Evolutionary conservation across 306 rosid species (phyloP), one percentile per base, ranked within the genome.

Genomic region (Mimosa bimucronata): DNA sequence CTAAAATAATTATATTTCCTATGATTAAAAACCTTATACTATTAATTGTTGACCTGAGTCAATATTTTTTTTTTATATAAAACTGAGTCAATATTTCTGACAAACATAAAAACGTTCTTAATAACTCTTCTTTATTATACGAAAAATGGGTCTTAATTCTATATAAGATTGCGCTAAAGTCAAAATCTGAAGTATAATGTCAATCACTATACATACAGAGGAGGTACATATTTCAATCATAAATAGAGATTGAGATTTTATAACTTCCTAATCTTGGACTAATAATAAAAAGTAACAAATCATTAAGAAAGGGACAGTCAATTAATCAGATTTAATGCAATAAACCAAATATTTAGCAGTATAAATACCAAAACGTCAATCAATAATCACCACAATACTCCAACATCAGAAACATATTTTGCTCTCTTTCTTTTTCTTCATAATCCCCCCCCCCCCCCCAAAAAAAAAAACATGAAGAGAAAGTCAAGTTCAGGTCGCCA

Each of bases 401-500:
- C 9, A 65, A 67, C 77, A 73, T 50, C 37, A 19, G 38, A 10
- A 67, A 58, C 28, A 52, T 66, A 69, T 52, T 81, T 38, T 29
- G 52, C 60, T 12, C 28, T 44, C 40, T 57, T 28, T 7, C 38
- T 13, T 62, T 34, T 34, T 34, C 38, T 34, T 34, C 2, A 3
- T 34, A 34, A 34, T 34, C 40, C 37, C 29, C 34, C 21, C n/a
- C 73, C 26, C 16, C n/a, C n/a, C n/a, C n/a, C n/a, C n/a, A n/a
- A n/a, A n/a, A n/a, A n/a, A n/a, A n/a, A n/a, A 65, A 71, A 15
- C 2, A 90, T 86, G 66, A 88, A 75, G 77, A 88, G 86, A 64
- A 86, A 83, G 76, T 80, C 79, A 3, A 82, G 84, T 66, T 84
- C 75, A 30, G 94, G 92, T 74, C 86, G 92, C 8, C 88, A 85